Conservation (phyloP, 2,329 filamentous ascomycete species). For the Dactylonectria estremocensis region DNA sequence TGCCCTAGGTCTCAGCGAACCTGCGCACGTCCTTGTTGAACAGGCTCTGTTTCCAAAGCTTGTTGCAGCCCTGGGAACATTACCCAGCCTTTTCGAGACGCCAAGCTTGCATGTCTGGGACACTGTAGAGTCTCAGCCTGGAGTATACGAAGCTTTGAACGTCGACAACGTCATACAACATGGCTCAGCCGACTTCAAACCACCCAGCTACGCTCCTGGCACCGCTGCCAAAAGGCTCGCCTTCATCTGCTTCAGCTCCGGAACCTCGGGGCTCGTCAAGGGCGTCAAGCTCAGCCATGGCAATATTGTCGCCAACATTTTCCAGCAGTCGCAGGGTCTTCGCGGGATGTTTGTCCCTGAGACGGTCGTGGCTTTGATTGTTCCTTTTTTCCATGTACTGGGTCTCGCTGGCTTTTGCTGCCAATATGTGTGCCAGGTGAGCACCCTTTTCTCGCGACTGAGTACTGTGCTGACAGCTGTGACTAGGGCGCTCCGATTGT, state of each 20-base stretch:
- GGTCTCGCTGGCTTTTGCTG: conserved; percentile 22
- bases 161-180: conserved; percentile 10
- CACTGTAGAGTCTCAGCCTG: neutral
- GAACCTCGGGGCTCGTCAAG: conserved; percentile 21
- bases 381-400: conserved; percentile 22
- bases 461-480: neutral
- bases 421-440: conserved; percentile 21
- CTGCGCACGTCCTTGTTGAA: conserved; percentile 1
- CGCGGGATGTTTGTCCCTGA: conserved; percentile 13
- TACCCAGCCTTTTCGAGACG: neutral
- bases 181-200: conserved; percentile 5
- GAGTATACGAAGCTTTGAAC: neutral
- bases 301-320: conserved; percentile 22
- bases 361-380: conserved; percentile 14
- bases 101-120: conserved; percentile 18
- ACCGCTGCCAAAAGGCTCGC: conserved; percentile 3
- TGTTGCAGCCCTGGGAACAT: neutral
- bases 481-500: conserved; percentile 18
- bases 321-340: conserved; percentile 22
- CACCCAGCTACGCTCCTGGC: neutral
- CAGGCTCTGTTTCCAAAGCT: conserved; percentile 11
- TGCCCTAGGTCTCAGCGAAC: conserved; percentile 2
- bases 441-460: fast-evolving
- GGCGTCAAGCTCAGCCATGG: conserved; percentile 18
- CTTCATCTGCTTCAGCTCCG: conserved; percentile 24